phyloP scores from a whole-genome alignment of 768 basidiomycete species.

The Termitomyces sp. region DNA sequence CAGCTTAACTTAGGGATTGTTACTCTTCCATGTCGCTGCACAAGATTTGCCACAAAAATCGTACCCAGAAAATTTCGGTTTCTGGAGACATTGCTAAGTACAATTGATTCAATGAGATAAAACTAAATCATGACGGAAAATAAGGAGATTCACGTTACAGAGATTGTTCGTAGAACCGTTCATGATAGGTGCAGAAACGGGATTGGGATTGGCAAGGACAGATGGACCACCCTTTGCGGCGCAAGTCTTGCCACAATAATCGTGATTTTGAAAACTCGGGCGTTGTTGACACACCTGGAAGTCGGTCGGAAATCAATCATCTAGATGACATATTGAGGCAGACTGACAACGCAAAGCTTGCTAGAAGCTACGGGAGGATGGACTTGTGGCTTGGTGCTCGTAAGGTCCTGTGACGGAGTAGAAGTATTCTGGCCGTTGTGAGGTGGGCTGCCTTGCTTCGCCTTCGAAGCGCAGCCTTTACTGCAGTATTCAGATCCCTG shows the following conservation, averaged over 20 bases:
- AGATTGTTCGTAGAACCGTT: neutral
- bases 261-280: neutral
- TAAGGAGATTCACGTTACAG: neutral
- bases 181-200: neutral
- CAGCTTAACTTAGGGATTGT: neutral
- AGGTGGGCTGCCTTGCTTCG: neutral
- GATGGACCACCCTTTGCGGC: slow-evolving; percentile 17
- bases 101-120: neutral
- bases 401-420: neutral
- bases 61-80: neutral
- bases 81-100: neutral
- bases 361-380: neutral
- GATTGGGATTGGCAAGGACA: neutral
- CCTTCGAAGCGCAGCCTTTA: slow-evolving; percentile 1
- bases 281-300: slow-evolving; percentile 1
- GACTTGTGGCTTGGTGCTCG: neutral
- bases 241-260: slow-evolving; percentile 53
- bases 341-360: neutral
- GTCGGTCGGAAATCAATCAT: neutral
- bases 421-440: neutral
- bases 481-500: slow-evolving; percentile 51
- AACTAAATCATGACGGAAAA: neutral
- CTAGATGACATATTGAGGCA: neutral
- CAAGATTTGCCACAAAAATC: neutral
- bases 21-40: neutral